A percentile compares a stretch with the other conserved stretches of the same genome.
Conservation (phyloP, 2,329 filamentous ascomycete species). For the Apiospora rasikravindrae region DNA sequence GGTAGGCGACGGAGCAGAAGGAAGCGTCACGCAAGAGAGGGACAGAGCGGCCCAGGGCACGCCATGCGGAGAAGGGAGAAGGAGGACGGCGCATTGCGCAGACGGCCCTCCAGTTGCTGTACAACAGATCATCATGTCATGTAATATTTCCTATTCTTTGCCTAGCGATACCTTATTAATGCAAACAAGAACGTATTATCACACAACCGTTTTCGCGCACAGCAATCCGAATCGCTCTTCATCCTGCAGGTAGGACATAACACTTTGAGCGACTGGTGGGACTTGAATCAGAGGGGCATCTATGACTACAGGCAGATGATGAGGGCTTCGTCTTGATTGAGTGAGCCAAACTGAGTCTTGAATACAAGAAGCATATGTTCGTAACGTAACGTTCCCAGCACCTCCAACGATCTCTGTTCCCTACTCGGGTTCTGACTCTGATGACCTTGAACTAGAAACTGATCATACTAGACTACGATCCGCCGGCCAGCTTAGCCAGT, state of each 20-base stretch:
- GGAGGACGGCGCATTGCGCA: neutral
- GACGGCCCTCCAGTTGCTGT: neutral
- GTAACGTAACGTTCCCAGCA: too few species aligned
- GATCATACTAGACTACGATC: neutral
- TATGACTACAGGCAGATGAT: neutral
- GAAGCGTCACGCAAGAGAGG: neutral
- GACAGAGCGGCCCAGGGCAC: neutral
- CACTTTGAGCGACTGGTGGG: neutral
- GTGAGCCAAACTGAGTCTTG: neutral
- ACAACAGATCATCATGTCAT: constrained; percentile 2
- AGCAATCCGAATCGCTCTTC: too few species aligned
- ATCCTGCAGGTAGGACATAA: neutral
- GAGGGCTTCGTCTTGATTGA: neutral
- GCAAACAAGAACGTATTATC: constrained; percentile 11
- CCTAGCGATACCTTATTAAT: constrained; percentile 14
- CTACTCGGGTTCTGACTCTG: too few species aligned
- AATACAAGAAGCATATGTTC: too few species aligned
- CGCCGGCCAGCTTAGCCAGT: constrained; percentile 40
- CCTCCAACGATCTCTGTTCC: neutral
- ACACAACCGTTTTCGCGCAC: neutral
- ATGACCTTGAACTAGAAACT: neutral
- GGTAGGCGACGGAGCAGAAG: neutral
- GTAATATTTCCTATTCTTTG: neutral
- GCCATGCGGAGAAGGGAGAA: neutral
- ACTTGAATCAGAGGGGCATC: neutral